Base-by-base conservation (phyloP, 2,329 filamentous ascomycete species). In the Amauroascus verrucosus region DNA sequence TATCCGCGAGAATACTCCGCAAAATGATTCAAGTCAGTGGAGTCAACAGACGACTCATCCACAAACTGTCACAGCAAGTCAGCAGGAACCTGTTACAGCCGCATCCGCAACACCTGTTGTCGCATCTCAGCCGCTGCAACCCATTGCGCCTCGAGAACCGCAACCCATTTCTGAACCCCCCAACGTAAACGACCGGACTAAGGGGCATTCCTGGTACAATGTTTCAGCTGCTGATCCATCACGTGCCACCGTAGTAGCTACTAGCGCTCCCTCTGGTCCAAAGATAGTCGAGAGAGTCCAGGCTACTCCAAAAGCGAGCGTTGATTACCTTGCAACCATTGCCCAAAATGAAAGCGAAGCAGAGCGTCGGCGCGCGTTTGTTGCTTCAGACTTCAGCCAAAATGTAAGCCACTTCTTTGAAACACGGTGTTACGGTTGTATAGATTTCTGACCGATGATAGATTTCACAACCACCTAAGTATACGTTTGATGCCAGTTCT, bases 221-320 rank as follows among this genome's bases (percentile, higher is more conserved):
- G 66, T 67, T 22, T 66, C 67, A 46, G 59, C 60, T 26, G 60
- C 62, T 26, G 64, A 59, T 40, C 54, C 60, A 16, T 62, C 62
- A 6, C 60, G 63, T 32, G 56, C 62, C 20, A 65, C 64, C 32
- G 64, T 64, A 35, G 60, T 64, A 18, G 61, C 65, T 16, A 68
- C 71, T 37, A 70, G 67, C 14, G 74, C 72, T n/a, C 72, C 73
- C 1, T 72, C 74, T 59, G 73, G 74, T 59, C 74, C 72, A 1
- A 75, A 71, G 58, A 75, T 72, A 60, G 75, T 72, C 52, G 73
- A 75, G 55, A 72, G 71, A 14, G 71, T 13, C 20, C 43, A 48
- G 16, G 13, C 33, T 3, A 11, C 45, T n/a, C 37, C 51, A n/a
- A 30, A 41, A 26, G 6, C 51, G 9, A 41, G 33, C 9, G 44